Evolutionary conservation across 441 rosid genomes (phyloP).

Genomic region (Brassica balearica): DNA sequence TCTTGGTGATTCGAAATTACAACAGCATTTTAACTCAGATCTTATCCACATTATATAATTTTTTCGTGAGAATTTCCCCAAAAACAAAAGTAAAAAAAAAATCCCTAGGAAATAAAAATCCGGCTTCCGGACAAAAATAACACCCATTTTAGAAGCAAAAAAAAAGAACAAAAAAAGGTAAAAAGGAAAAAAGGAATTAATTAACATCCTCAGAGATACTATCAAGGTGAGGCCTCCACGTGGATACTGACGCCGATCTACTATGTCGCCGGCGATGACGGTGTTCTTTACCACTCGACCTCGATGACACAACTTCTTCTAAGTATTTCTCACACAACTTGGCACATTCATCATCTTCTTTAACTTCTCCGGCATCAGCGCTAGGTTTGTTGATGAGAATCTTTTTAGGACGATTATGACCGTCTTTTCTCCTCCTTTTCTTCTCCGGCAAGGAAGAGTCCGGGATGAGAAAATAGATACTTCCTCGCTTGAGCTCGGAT

Average conservation of each 20-base stretch:
- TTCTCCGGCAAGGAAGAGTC: slow-evolving; percentile 67
- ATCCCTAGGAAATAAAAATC: no score
- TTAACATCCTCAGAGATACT: slow-evolving; percentile 76
- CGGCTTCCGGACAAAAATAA: no score
- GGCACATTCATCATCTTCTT: slow-evolving; percentile 31
- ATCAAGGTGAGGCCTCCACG: slow-evolving; percentile 80
- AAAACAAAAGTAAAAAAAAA: no score
- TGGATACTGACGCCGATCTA: slow-evolving; percentile 49
- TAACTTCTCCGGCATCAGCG: not conserved
- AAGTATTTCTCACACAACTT: slow-evolving; percentile 46
- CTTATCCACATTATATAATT: no score
- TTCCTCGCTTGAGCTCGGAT: slow-evolving; percentile 83
- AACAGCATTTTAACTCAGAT: no score
- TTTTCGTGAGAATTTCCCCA: no score
- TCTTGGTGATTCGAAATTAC: no score
- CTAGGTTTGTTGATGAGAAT: not conserved
- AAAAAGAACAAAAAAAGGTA: not conserved
- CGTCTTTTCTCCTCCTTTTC: slow-evolving; percentile 42
- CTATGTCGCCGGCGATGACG: slow-evolving; percentile 52
- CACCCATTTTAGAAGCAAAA: slow-evolving; percentile 14
- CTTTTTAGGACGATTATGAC: slow-evolving; percentile 15
- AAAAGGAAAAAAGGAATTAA: slow-evolving; percentile 13
- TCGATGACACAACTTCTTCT: slow-evolving; percentile 31
- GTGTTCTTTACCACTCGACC: slow-evolving; percentile 47
- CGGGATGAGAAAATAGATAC: slow-evolving; percentile 85